Evolutionary conservation across 1,284 basidiomycete species (phyloP).

Genomic region (Sphagnurus paluster): DNA sequence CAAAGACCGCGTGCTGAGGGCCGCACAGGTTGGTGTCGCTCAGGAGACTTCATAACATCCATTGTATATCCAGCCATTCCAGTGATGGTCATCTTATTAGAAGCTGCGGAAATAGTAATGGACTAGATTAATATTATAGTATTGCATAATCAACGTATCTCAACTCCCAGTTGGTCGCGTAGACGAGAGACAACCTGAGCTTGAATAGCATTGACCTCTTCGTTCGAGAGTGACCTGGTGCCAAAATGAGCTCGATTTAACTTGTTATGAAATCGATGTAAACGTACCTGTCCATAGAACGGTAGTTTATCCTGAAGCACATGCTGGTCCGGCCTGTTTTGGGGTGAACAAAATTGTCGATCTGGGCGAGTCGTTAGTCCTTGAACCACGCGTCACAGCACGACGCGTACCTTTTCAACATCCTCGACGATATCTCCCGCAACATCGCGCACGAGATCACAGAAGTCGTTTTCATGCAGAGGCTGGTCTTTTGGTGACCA

Average conservation of each 20-base stretch:
- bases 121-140: conserved; percentile 34
- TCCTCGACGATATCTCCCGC: conserved; percentile 93
- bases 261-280: background rate
- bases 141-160: conserved; percentile 61
- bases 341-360: conserved; percentile 92
- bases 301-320: conserved; percentile 93
- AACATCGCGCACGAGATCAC: conserved; percentile 90
- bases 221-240: conserved; percentile 87
- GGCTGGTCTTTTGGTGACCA: conserved; percentile 63
- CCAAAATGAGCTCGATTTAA: conserved; percentile 2
- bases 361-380: conserved; percentile 46
- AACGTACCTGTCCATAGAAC: conserved; percentile 90
- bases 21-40: conserved; percentile 96
- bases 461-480: conserved; percentile 96
- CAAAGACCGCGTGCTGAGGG: conserved; percentile 88
- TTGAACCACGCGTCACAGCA: background rate
- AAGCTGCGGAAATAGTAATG: conserved; percentile 22
- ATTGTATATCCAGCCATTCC: conserved; percentile 7
- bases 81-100: conserved; percentile 17
- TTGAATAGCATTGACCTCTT: conserved; percentile 86
- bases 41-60: conserved; percentile 59
- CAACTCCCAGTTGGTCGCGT: conserved; percentile 66
- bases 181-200: conserved; percentile 52
- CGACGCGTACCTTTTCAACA: conserved; percentile 72
- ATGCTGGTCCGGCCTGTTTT: conserved; percentile 81